Evolutionary conservation across 257 asterid species (phyloP).

Genomic region (Handroanthus guayacan): DNA sequence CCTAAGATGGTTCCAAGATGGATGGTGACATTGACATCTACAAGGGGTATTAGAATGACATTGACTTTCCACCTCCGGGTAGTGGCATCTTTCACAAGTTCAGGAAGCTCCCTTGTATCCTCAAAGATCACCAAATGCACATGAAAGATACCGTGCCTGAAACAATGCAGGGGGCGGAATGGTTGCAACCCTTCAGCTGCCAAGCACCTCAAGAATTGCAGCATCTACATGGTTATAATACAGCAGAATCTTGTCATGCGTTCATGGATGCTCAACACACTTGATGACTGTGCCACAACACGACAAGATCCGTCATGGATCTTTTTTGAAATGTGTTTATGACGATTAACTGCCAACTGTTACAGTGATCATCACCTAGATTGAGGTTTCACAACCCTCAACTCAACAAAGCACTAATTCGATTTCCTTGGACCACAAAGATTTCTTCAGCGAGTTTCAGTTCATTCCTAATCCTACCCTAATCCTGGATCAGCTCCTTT

Average conservation of each 20-base stretch:
- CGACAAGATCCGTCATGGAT: neutral
- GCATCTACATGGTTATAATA: neutral
- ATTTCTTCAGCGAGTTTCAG: neutral
- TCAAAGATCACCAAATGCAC: no score
- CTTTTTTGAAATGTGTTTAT: neutral
- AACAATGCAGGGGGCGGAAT: no score
- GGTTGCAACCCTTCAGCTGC: no score
- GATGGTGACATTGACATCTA: no score
- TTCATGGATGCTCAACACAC: no score
- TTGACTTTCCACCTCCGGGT: no score
- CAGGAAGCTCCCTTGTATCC: no score
- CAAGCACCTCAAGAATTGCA: neutral
- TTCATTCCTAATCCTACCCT: neutral
- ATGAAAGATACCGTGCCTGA: no score
- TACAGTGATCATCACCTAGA: neutral
- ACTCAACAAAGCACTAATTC: neutral
- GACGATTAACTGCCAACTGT: neutral
- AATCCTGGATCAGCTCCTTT: slow-evolving; percentile 31
- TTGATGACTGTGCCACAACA: neutral
- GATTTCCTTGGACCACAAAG: neutral
- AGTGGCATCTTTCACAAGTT: no score
- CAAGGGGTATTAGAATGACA: no score
- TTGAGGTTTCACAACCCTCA: neutral
- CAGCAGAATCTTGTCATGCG: no score
- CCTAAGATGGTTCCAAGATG: no score